phyloP scores from a whole-genome alignment of 306 rosid species.

The Delonix regia region DNA sequence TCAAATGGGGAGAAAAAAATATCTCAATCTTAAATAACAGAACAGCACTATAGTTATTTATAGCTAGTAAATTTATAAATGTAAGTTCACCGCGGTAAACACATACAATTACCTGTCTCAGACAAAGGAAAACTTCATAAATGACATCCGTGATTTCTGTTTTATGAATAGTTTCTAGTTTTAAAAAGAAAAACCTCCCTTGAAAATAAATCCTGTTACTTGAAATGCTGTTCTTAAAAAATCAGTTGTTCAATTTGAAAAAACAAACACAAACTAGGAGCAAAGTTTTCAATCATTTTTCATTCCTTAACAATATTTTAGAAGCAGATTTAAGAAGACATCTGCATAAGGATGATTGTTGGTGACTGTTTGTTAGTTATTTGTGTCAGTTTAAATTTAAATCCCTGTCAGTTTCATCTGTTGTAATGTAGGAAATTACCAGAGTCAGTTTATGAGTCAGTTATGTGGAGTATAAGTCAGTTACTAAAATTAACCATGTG shows the following conservation, averaged over 20 bases:
- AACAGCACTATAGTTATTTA: constrained; percentile 16
- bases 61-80: not conserved
- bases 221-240: not conserved
- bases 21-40: constrained; percentile 20
- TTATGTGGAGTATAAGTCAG: too few relatives aligned
- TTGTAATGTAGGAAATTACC: too few relatives aligned
- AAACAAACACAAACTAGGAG: constrained; percentile 4
- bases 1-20: constrained; percentile 9
- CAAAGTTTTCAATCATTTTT: not conserved
- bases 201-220: constrained; percentile 7
- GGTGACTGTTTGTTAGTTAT: too few relatives aligned
- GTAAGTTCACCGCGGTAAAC: constrained; percentile 5
- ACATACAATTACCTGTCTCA: constrained; percentile 1
- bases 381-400: too few relatives aligned
- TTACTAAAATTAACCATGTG: too few relatives aligned
- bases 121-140: constrained; percentile 14
- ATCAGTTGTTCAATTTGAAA: not conserved
- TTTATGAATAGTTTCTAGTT: not conserved
- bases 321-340: too few relatives aligned
- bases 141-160: not conserved
- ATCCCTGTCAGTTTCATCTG: too few relatives aligned
- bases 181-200: not conserved
- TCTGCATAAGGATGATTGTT: too few relatives aligned
- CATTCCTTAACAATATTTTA: not conserved
- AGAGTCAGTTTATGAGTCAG: too few relatives aligned